phyloP scores from a whole-genome alignment of 192 early-diverging fungal genomes.

The Gaertneriomyces semiglobifer region DNA sequence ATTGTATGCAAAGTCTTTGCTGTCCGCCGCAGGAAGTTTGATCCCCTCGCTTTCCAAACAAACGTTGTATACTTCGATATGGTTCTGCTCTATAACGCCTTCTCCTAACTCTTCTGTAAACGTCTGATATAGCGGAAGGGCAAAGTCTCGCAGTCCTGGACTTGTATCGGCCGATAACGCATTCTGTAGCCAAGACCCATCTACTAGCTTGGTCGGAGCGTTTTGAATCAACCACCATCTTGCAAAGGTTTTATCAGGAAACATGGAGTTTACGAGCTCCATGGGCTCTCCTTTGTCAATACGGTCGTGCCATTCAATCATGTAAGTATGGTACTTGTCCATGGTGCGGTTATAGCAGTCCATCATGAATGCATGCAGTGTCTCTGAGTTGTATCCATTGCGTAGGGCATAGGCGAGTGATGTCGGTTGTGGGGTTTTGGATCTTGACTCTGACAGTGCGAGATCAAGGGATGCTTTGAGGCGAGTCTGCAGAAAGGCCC shows the following conservation, averaged over 20 bases:
- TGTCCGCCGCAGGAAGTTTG: not conserved
- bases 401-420: slow-evolving; percentile 3
- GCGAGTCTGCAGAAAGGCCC: slow-evolving; percentile 2
- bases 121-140: slow-evolving; percentile 14
- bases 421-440: not conserved
- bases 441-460: not conserved
- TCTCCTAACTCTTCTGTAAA: slow-evolving; percentile 25
- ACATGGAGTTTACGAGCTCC: slow-evolving; percentile 8
- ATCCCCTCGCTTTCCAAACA: not conserved
- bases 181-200: slow-evolving; percentile 20
- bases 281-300: not conserved
- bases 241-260: slow-evolving; percentile 14
- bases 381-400: slow-evolving; percentile 11
- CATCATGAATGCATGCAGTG: slow-evolving; percentile 16
- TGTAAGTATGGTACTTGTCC: slow-evolving; percentile 13
- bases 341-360: slow-evolving; percentile 11
- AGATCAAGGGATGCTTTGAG: slow-evolving; percentile 1
- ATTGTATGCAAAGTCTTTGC: slow-evolving; percentile 5
- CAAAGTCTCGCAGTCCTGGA: slow-evolving; percentile 1
- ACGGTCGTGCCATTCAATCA: slow-evolving; percentile 11
- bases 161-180: not conserved
- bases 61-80: slow-evolving; percentile 13
- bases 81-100: slow-evolving; percentile 8
- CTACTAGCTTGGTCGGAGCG: slow-evolving; percentile 23
- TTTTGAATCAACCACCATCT: slow-evolving; percentile 19